Base-by-base conservation (phyloP, 352 stramenopile species). In the Pythium myriotylum region DNA sequence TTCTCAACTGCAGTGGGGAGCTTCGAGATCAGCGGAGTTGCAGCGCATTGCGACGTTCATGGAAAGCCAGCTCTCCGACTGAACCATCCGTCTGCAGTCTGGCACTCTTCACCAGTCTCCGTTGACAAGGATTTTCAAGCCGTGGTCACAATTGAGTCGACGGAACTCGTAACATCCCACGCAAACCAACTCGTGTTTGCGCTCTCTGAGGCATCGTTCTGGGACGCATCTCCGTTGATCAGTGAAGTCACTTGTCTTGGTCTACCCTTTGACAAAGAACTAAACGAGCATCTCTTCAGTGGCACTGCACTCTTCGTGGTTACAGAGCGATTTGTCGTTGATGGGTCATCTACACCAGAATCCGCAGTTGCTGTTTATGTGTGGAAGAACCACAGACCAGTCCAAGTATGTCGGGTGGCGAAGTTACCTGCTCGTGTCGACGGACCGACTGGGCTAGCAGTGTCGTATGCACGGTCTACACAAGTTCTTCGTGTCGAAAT, bases 161-260 rank as follows among this genome's bases (percentile, higher is more conserved):
- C 39, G 2, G 54, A 59, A 46, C 39, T 51, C n/a, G 4, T 45
- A 1, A 13, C 53, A 23, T 50, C 54, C 4, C 59, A 65, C 24
- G 29, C 68, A 4, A 49, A 12, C 20, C 33, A 60, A 32, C 53
- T 76, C 33, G 67, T 91, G 1, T 87, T 92, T 64, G 81, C 84
- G 3, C 55, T 93, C 16, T 82, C 77, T 42, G 78, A 88, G 54
- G 57, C 76, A 1, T 89, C 81, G 24, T 95, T 82, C 47, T 95
- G 86, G 86, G 67, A 88, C 35, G 17, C 88, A 2, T 54, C 68
- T 17, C 79, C 86, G 0, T 56, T 94, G 26, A 64, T 94, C 23
- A 39, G 61, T 27, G 73, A 74, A 33, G 76, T 81, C 37, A 24
- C 47, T 12, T 32, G 22, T 13, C 37, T 70, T 13, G 27, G 23